These are phyloP conservation scores for Clonostachys byssicola DNA, from an alignment of 2,329 filamentous ascomycete genomes.

Conservation along the genomic window DNA sequence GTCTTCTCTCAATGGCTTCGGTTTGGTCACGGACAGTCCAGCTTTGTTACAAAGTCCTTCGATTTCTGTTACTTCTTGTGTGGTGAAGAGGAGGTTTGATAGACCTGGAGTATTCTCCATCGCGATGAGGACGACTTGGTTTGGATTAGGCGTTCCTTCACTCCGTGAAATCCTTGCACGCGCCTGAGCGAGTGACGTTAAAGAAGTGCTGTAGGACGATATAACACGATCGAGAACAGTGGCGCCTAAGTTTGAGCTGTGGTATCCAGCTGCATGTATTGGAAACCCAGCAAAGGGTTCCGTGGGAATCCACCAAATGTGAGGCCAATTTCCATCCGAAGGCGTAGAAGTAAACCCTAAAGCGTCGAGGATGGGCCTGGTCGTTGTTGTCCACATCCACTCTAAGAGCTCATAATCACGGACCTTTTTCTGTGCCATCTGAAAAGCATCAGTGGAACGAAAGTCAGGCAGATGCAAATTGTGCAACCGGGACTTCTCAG, in stretches of 20 bases:
- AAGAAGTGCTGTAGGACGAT: background rate
- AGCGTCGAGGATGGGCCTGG: background rate
- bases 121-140: background rate
- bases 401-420: background rate
- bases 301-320: background rate
- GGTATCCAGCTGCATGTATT: background rate
- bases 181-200: background rate
- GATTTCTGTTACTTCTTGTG: background rate
- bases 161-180: background rate
- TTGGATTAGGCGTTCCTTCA: background rate
- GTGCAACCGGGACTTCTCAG: no score
- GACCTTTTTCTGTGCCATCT: no score
- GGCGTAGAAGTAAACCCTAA: background rate
- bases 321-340: background rate
- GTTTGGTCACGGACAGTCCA: background rate
- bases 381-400: background rate
- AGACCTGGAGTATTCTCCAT: background rate
- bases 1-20: background rate
- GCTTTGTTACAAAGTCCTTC: background rate
- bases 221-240: background rate
- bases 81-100: background rate
- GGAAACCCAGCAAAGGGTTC: background rate
- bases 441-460: no score
- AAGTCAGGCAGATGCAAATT: no score
- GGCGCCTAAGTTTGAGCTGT: background rate